Base-by-base conservation (phyloP, 805 yeast genomes). In the Pichia nanzhaoensis region DNA sequence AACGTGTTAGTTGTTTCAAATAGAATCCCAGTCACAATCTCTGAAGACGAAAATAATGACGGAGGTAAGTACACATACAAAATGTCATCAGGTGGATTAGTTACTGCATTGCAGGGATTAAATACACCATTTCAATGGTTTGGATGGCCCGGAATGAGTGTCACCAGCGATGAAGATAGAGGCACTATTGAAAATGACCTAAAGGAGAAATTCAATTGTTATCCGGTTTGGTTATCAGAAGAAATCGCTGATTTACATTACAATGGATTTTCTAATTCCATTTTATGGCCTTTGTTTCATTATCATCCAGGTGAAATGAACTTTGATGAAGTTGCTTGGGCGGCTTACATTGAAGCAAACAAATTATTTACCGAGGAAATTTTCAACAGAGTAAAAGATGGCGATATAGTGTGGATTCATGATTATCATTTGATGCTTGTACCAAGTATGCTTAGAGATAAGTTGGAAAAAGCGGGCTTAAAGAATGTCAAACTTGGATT, bases 281-380 rank as follows among this genome's bases (percentile, higher is more conserved):
- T 93, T 51, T 69, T 93, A 52, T 93, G 99, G 99, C 99, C 99
- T 1, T 67, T 95, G 50, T 93, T 93, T 70, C 99, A 93, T 64
- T 93, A 93, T 66, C 99, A 93, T 61, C 99, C 99, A 0, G 99
- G 98, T 50, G 99, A 95, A 64, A 93, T 95, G 84, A 90, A 87
- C 61, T 93, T 93, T 59, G 99, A 93, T 65, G 99, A 93, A 62
- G 80, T 78, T 50, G 96, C 97, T 1, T 93, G 99, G 99, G 90
- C 90, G 44, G 98, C 98, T 1, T 93, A 93, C 63, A 84, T 88
- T 45, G 93, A 88, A 61, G 98, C 98, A 6, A 93, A 93, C 61
- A 68, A 81, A 47, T 69, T 76, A 49, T 93, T 93, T 68, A 93
- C 96, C 12, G 69, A 77, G 33, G 82, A 75, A 34, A 80, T 93